Conservation (phyloP, 345 rosid species). For the Salix caprea region DNA sequence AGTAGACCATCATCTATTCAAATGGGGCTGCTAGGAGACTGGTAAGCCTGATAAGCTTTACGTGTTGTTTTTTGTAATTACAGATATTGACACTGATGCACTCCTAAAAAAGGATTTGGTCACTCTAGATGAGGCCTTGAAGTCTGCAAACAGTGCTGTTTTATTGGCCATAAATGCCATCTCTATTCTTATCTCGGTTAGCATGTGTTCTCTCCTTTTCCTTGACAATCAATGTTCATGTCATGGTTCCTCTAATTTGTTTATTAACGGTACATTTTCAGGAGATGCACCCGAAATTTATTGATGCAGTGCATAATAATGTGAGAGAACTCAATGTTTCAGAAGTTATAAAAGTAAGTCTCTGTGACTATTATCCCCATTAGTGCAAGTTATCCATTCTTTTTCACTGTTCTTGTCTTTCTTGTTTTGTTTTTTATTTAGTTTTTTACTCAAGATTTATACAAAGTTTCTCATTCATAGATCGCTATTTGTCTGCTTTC, state of each 20-base stretch:
- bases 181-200: constrained; percentile 60
- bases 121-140: constrained; percentile 86
- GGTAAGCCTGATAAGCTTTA: constrained; percentile 20
- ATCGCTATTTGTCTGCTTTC: neutral
- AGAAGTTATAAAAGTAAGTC: constrained; percentile 57
- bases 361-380: constrained; percentile 1
- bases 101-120: constrained; percentile 77
- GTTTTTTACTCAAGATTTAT: neutral
- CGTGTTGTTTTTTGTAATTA: constrained; percentile 3
- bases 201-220: constrained; percentile 21
- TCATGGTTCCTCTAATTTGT: constrained; percentile 2
- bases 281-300: constrained; percentile 53
- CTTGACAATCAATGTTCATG: constrained; percentile 6
- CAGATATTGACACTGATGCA: constrained; percentile 81
- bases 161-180: constrained; percentile 65
- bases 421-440: neutral
- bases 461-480: constrained; percentile 6
- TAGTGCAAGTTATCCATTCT: constrained; percentile 1
- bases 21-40: constrained; percentile 2
- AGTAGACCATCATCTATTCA: neutral
- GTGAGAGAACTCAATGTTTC: constrained; percentile 51
- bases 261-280: constrained; percentile 30
- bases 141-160: constrained; percentile 81
- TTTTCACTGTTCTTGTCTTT: constrained; percentile 1
- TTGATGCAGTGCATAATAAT: constrained; percentile 37